Base-by-base conservation (phyloP, 768 basidiomycete genomes). In the Lactarius deliciosus region DNA sequence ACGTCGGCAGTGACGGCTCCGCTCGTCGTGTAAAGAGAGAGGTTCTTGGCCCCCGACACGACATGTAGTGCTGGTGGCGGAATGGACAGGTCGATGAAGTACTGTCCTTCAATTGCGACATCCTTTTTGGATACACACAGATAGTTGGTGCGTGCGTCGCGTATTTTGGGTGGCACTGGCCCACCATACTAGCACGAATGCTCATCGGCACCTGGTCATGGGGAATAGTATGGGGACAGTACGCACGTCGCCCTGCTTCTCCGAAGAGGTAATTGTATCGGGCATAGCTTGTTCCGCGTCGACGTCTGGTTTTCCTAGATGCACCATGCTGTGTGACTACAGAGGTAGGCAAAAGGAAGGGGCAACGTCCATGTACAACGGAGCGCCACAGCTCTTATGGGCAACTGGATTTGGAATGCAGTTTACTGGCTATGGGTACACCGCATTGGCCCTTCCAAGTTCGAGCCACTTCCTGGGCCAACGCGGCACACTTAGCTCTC, bases 21-120 rank as follows among this genome's bases (percentile, higher is more conserved):
- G 9, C 36, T 50, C 45, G 55, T 66, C 13, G 65, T 57, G 43
- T 30, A n/a, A 11, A 66, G 34, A 13, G 34, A 53, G 7, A 66
- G 43, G 38, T 66, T 66, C 60, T 62, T 41, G 34, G 22, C 28
- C 54, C 18, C 54, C 18, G 36, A 20, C 16, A 15, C 40, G 3
- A 28, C 11, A 11, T 3, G 40, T 6, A 28, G 50, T 5, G 38
- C 53, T 22, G 34, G 60, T 22, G 34, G 60, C 16, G 55, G 36
- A 6, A 66, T 45, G 7, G 55, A 30, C 32, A 66, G 55, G 30
- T 66, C 36, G 40, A 66, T 43, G 36, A 47, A 20, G 13, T 64
- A 64, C 3, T 41, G 58, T 25, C 64, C 57, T 22, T 54, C 28
- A 13, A 64, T 28, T 1, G 22, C 36, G 6, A 1, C 3, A 15